These are phyloP conservation scores for Tetracentron sinense DNA, from an alignment of 164 flowering plant species.

Conservation along the genomic window DNA sequence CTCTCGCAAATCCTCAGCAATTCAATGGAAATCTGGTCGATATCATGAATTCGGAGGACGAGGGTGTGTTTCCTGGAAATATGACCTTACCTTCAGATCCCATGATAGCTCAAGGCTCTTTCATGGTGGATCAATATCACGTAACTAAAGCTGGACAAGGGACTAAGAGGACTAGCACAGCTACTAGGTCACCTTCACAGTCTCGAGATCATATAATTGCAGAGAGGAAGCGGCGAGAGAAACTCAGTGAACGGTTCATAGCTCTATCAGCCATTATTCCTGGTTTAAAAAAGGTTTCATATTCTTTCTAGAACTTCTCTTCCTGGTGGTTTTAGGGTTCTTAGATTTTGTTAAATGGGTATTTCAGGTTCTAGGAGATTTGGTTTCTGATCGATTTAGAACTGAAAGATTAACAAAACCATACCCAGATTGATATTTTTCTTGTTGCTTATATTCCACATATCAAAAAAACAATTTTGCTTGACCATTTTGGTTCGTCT, in stretches of 20 bases:
- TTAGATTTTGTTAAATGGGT: too few relatives aligned
- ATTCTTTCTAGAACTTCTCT: neutral
- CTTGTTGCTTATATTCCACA: too few relatives aligned
- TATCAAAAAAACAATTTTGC: too few relatives aligned
- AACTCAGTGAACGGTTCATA: conserved; percentile 69
- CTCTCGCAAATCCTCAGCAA: neutral
- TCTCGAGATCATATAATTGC: conserved; percentile 66
- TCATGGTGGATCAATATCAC: conserved; percentile 27
- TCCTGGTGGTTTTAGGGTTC: neutral
- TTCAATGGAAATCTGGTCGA: conserved; percentile 21
- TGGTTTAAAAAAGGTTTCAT: conserved; percentile 69
- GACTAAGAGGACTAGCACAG: conserved; percentile 26
- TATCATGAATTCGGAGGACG: conserved; percentile 46
- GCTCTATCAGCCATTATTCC: conserved; percentile 75
- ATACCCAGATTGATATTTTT: too few relatives aligned
- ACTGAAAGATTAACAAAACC: too few relatives aligned
- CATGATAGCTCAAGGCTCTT: conserved; percentile 29
- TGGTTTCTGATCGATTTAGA: too few relatives aligned
- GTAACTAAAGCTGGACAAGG: conserved; percentile 33
- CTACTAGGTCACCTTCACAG: conserved; percentile 24
- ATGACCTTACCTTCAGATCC: conserved; percentile 24
- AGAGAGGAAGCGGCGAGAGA: conserved; percentile 74
- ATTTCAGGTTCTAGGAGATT: too few relatives aligned
- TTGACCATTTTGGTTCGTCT: too few relatives aligned
- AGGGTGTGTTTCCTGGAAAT: conserved; percentile 22